Evolutionary conservation across 2,329 filamentous ascomycete species (phyloP).

Genomic region (Clathrospora elynae): DNA sequence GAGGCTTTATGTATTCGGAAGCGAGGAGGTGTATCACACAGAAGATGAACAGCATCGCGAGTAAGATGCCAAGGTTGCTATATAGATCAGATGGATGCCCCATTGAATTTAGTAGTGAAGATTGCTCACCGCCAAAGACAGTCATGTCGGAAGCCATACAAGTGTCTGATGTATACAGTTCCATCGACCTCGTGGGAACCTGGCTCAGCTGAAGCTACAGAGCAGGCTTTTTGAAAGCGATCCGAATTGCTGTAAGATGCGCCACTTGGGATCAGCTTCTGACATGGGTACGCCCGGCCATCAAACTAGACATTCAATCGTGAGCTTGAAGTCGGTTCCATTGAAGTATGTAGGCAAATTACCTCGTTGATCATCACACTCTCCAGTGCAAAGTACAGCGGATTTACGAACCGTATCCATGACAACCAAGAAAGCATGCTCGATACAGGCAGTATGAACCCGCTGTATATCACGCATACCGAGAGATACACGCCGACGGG

Average conservation of each 20-base stretch:
- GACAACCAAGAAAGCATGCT: constrained; percentile 55
- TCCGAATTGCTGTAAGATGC: constrained; percentile 28
- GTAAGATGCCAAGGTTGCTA: constrained; percentile 41
- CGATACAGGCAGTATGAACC: constrained; percentile 66
- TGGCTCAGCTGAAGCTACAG: constrained; percentile 40
- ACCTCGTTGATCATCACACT: constrained; percentile 60
- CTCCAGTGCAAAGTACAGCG: constrained; percentile 77
- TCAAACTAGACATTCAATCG: constrained; percentile 63
- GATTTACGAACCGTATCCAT: constrained; percentile 70
- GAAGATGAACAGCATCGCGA: constrained; percentile 48
- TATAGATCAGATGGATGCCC: neutral
- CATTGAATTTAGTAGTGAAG: neutral
- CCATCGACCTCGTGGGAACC: constrained; percentile 39
- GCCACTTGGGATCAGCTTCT: constrained; percentile 30
- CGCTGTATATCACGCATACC: no score
- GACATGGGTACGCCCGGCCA: constrained; percentile 34
- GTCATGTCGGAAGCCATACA: constrained; percentile 25
- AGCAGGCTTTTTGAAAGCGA: constrained; percentile 31
- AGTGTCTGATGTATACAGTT: constrained; percentile 28
- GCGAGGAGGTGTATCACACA: constrained; percentile 9
- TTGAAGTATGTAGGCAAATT: neutral
- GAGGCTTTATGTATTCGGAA: constrained; percentile 42
- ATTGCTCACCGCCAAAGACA: constrained; percentile 53
- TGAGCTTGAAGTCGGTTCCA: no score
- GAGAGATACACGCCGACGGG: no score